phyloP scores from a whole-genome alignment of 2,329 filamentous ascomycete genomes.

The Aspergillus phoenicis region DNA sequence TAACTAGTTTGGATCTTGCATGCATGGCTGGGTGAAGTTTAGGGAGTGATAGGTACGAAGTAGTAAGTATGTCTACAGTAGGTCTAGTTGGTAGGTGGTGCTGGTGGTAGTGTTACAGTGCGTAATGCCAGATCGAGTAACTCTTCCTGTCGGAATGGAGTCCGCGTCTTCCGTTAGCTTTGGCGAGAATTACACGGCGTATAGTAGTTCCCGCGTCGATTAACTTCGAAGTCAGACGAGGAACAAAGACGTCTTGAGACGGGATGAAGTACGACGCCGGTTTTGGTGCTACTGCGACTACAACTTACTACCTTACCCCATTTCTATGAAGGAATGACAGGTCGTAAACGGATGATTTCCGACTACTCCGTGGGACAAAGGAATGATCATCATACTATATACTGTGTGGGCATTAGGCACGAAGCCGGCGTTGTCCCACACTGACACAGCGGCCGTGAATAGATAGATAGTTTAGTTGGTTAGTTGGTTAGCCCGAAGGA shows the following conservation, averaged over 20 bases:
- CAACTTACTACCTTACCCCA: background rate
- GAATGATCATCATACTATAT: background rate
- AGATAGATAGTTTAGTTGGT: background rate
- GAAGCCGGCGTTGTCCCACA: background rate
- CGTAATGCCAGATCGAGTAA: slow-evolving; percentile 4
- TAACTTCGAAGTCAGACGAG: slow-evolving; percentile 8
- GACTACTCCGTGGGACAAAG: background rate
- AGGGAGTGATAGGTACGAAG: background rate
- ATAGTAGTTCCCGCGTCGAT: slow-evolving; percentile 8
- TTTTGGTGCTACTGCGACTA: background rate
- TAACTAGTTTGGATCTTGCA: background rate
- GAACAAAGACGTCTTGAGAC: background rate
- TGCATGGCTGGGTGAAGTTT: background rate
- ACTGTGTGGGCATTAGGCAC: background rate
- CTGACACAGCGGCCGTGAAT: background rate
- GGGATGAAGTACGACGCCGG: background rate
- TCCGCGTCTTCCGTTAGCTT: background rate
- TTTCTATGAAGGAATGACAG: background rate
- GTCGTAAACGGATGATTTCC: slow-evolving; percentile 1
- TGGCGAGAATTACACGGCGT: background rate
- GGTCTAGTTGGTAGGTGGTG: no score
- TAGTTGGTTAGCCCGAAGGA: background rate
- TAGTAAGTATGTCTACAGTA: no score
- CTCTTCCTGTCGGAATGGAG: background rate
- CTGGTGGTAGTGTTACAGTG: background rate